Percentiles rank a stretch among this genome's conserved stretches.
phyloP scores from a whole-genome alignment of 495 filamentous ascomycete genomes.

The Aspergillus indologenus region DNA sequence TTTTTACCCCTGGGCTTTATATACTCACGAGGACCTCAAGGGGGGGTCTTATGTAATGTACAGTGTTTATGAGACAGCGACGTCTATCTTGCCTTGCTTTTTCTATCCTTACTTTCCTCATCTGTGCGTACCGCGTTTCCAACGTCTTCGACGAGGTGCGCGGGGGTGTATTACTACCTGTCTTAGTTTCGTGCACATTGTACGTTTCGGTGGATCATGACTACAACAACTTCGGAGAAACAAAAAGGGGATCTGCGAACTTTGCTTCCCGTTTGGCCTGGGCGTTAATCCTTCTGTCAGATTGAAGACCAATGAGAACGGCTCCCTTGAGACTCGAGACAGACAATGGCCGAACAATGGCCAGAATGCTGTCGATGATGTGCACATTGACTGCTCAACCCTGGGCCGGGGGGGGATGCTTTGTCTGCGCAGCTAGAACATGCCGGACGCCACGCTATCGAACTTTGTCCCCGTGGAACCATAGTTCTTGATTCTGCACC shows the following conservation, averaged over 20 bases:
- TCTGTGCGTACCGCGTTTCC: not conserved
- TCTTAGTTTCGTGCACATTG: not conserved
- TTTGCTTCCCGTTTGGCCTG: not conserved
- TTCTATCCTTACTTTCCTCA: conserved; percentile 2
- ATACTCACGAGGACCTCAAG: not conserved
- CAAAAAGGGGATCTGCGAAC: not conserved
- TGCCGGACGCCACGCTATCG: not conserved
- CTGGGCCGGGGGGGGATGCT: not conserved
- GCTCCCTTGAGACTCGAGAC: not conserved
- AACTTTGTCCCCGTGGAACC: not conserved
- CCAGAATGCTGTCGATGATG: not conserved
- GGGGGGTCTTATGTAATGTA: not conserved
- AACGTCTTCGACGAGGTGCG: not conserved
- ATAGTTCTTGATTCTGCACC: not conserved
- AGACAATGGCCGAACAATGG: not conserved
- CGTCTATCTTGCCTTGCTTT: conserved; percentile 10
- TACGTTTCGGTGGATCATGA: not conserved
- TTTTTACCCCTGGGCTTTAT: not conserved
- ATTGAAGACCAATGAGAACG: not conserved
- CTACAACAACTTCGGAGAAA: not conserved
- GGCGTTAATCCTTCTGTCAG: not conserved
- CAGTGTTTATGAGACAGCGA: conserved; percentile 13
- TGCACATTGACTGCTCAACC: not conserved
- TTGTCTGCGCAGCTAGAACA: not conserved
- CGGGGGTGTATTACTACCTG: not conserved